Percentiles rank a stretch among this genome's conserved stretches.
phyloP scores from a whole-genome alignment of 1,139 yeast species.

The Kodamaea ohmeri region DNA sequence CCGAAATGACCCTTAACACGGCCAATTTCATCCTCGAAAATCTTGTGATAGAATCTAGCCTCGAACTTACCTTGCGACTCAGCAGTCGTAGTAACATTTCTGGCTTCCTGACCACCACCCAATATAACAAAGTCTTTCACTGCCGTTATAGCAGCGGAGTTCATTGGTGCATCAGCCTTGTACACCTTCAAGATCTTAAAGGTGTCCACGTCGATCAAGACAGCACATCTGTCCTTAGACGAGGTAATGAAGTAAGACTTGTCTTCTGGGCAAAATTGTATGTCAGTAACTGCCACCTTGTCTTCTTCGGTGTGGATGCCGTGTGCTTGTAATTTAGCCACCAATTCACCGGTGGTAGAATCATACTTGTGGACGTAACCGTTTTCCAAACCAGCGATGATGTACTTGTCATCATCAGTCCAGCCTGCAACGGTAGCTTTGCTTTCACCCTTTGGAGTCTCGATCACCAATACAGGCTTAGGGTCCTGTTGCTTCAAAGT shows the following conservation, averaged over 20 bases:
- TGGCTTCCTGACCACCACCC: conserved; percentile 99
- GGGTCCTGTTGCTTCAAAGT: conserved; percentile 38
- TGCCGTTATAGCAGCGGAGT: conserved; percentile 93
- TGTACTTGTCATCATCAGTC: conserved; percentile 71
- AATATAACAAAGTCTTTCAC: conserved; percentile 85
- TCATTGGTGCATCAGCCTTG: conserved; percentile 90
- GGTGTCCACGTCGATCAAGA: conserved; percentile 73
- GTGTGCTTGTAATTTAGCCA: conserved; percentile 62
- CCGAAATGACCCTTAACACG: conserved; percentile 99
- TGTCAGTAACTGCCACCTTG: conserved; percentile 61
- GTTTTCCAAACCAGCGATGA: conserved; percentile 85
- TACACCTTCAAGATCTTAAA: conserved; percentile 71
- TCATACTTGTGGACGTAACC: conserved; percentile 83
- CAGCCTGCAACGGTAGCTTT: conserved; percentile 87
- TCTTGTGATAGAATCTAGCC: conserved; percentile 92
- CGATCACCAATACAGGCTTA: conserved; percentile 61
- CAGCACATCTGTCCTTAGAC: conserved; percentile 89
- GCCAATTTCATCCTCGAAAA: conserved; percentile 93
- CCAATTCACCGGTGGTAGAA: conserved; percentile 67
- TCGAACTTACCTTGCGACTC: conserved; percentile 95
- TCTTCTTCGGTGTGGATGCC: conserved; percentile 59
- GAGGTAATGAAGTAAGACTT: conserved; percentile 86
- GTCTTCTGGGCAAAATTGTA: conserved; percentile 83
- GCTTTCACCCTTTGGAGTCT: conserved; percentile 58
- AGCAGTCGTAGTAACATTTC: conserved; percentile 94